Percentiles rank a stretch among this genome's conserved stretches.
Conservation (phyloP, 371 early-diverging fungal genomes). For the Mortierella sp. region DNA sequence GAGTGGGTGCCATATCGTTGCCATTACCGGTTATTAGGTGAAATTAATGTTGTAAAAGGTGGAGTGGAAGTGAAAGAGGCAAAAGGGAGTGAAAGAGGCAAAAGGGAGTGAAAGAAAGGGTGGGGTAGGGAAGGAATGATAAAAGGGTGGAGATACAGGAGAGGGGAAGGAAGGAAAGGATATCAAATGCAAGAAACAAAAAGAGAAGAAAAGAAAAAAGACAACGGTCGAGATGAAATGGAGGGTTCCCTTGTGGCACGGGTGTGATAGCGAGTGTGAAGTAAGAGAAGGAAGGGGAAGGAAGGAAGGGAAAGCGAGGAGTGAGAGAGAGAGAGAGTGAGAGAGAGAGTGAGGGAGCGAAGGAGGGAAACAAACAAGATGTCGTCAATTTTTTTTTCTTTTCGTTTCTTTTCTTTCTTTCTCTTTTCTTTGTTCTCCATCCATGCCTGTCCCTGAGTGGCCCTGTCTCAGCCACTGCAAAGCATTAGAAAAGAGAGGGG, state of each 20-base stretch:
- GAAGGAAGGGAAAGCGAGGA: not conserved
- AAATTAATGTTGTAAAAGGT: not conserved
- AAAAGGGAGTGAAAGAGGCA: not conserved
- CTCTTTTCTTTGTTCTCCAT: not conserved
- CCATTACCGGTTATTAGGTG: not conserved
- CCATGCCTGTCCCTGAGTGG: not conserved
- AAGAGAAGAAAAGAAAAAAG: too few species aligned
- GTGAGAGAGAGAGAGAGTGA: not conserved
- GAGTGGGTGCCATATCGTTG: conserved; percentile 39
- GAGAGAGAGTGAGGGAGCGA: not conserved
- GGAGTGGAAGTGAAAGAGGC: not conserved
- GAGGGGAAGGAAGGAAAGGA: not conserved
- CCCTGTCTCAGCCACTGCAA: conserved; percentile 5
- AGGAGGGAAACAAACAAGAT: not conserved
- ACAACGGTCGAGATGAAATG: too few species aligned
- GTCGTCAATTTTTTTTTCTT: not conserved
- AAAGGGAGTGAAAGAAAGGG: not conserved
- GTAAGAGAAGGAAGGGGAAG: not conserved
- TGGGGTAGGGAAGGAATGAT: not conserved
- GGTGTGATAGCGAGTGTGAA: not conserved
- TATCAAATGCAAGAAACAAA: not conserved
- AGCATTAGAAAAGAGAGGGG: not conserved
- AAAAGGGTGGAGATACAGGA: not conserved
- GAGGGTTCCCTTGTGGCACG: too few species aligned
- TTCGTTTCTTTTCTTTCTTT: too few species aligned